Base-by-base conservation (phyloP, 768 basidiomycete species). In the Butyriboletus loyo region DNA sequence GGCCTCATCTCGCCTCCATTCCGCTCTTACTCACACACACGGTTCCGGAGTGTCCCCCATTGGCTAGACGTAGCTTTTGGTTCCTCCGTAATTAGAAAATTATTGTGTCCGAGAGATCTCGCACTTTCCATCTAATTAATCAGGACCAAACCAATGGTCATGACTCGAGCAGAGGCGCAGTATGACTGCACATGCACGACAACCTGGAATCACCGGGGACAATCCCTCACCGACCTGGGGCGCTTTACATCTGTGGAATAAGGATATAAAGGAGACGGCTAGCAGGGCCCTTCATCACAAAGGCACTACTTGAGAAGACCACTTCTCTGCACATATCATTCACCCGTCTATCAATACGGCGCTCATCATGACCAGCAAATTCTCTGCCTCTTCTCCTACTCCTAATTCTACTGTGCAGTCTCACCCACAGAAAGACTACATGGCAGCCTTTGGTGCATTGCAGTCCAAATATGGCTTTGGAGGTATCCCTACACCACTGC, bases 351-450 rank as follows among this genome's bases (percentile, higher is more conserved):
- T n/a, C n/a, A n/a, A n/a, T n/a, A n/a, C n/a, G 5, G 5, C 14
- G 4, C 28, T 21, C 32, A 19, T 3, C 28, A 47, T 32, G 52
- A 42, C 46, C 19, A 25, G 1, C 21, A 28, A 34, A 42, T 41
- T 6, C 17, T 15, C 52, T 21, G 14, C 46, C 17, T 46, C 44
- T 31, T 25, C 36, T 30, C 34, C 30, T 21, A 4, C 39, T 25
- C 7, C 49, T 9, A 15, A 27, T 9, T 38, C 49, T 45, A 32
- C 47, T 11, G 53, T 42, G 52, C 14, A 42, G 10, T 10, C 42
- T 19, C 34, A 46, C 6, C 54, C 61, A 15, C 52, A 56, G 37
- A 65, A 65, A 57, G 62, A 65, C 48, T 65, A 64, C 38, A 46
- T 9, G 17, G 55, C 62, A n/a, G 59, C 64, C 4, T 64, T 61